These are phyloP conservation scores for Papiliotrema laurentii DNA, from an alignment of 1,284 basidiomycete genomes.

Conservation along the genomic window DNA sequence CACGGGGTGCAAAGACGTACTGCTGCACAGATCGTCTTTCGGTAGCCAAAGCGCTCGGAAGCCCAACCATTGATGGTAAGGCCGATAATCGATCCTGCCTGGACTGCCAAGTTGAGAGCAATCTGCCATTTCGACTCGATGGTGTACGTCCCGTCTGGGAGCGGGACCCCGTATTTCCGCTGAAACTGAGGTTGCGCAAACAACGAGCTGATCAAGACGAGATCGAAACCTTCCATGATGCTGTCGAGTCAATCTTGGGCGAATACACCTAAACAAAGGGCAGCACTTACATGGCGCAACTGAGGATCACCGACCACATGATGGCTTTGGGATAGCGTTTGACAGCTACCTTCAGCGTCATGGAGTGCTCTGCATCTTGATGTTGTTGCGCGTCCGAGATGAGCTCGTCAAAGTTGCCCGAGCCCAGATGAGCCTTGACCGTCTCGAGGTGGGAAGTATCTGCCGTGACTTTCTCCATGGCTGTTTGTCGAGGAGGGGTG, in stretches of 20 bases:
- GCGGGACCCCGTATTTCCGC: constrained; percentile 36
- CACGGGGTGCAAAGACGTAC: constrained; percentile 39
- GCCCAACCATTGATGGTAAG: constrained; percentile 46
- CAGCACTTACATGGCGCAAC: too few relatives aligned
- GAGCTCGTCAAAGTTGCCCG: too few relatives aligned
- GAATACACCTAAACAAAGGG: too few relatives aligned
- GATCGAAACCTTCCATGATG: constrained; percentile 52
- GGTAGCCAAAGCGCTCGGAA: constrained; percentile 47
- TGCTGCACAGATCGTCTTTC: constrained; percentile 37
- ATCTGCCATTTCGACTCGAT: constrained; percentile 52
- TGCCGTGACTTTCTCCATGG: too few relatives aligned
- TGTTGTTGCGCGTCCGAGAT: too few relatives aligned
- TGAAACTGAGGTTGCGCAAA: constrained; percentile 35
- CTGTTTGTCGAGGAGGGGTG: too few relatives aligned
- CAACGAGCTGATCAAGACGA: constrained; percentile 41
- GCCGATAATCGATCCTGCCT: constrained; percentile 48
- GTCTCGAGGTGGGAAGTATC: too few relatives aligned
- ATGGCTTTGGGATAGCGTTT: constrained; percentile 50
- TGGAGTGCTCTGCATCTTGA: constrained; percentile 42
- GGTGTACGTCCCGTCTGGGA: constrained; percentile 41
- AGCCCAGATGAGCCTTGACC: too few relatives aligned
- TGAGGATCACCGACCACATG: constrained; percentile 49
- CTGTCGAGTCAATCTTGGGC: too few relatives aligned
- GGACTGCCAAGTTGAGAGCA: constrained; percentile 47
- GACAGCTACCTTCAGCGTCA: constrained; percentile 42